phyloP scores from a whole-genome alignment of 176 grass and related monocot genomes.

The Musa beccarii region DNA sequence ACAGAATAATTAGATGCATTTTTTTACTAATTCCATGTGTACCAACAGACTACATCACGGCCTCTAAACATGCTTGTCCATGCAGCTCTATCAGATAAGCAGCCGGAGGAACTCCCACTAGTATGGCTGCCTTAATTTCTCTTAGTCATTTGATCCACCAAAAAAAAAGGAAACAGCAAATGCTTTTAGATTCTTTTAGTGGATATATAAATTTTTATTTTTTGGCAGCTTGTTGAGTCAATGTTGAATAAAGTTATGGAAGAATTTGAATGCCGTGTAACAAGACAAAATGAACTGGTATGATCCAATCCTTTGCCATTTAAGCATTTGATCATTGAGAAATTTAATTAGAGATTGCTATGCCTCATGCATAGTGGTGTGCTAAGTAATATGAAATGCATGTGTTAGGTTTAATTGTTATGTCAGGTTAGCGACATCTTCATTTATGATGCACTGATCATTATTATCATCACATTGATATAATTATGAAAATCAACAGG shows the following conservation, averaged over 20 bases:
- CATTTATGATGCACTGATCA: not conserved
- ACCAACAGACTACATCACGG: conserved; percentile 52
- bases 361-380: not conserved
- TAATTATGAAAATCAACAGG: conserved; percentile 27
- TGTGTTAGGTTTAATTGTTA: not conserved
- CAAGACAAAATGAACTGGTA: conserved; percentile 69
- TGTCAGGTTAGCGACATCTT: no score
- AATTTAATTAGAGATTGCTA: not conserved
- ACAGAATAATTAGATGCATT: conserved; percentile 15
- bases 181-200: not conserved
- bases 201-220: conserved; percentile 20
- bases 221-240: conserved; percentile 77
- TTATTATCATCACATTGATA: not conserved
- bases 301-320: conserved; percentile 17
- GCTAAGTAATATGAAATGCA: not conserved
- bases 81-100: conserved; percentile 74
- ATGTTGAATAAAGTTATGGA: conserved; percentile 78
- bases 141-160: not conserved
- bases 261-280: conserved; percentile 71
- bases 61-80: conserved; percentile 79
- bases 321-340: not conserved
- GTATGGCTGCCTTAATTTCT: conserved; percentile 31
- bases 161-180: not conserved
- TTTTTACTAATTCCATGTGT: conserved; percentile 13
- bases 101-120: conserved; percentile 94